A percentile compares a stretch with the other conserved stretches of the same genome.
These are phyloP conservation scores for Podaxis mareebaensis DNA, from an alignment of 768 basidiomycete species.

Conservation along the genomic window DNA sequence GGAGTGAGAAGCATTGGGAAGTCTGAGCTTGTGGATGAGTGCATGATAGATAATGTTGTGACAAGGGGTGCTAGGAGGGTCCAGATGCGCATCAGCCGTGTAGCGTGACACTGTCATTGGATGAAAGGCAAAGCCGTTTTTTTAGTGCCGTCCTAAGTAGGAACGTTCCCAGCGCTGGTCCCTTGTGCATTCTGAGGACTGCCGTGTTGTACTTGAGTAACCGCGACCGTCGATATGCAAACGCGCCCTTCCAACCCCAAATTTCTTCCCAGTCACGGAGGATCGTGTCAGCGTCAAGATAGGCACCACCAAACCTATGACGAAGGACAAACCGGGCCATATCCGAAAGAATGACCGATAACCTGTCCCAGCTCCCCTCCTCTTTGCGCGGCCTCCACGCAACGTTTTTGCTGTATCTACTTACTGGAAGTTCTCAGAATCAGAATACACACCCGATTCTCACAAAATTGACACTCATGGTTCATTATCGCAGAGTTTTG, in stretches of 20 bases:
- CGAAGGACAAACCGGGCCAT: slow-evolving; percentile 96
- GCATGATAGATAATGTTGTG: too few species aligned
- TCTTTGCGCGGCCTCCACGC: too few species aligned
- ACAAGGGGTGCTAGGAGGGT: too few species aligned
- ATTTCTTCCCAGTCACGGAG: slow-evolving; percentile 89
- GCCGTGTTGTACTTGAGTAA: slow-evolving; percentile 93
- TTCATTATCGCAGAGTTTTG: too few species aligned
- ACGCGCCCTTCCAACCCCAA: slow-evolving; percentile 93
- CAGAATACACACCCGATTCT: too few species aligned
- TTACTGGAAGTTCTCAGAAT: too few species aligned
- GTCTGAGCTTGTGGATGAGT: too few species aligned
- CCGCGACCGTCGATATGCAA: slow-evolving; percentile 94
- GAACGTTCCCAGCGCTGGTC: slow-evolving; percentile 86
- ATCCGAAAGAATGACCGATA: slow-evolving; percentile 62
- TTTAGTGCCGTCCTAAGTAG: slow-evolving; percentile 90
- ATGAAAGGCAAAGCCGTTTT: slow-evolving; percentile 92
- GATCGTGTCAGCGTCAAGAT: slow-evolving; percentile 92
- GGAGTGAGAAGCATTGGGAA: too few species aligned
- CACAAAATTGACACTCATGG: too few species aligned
- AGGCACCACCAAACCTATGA: slow-evolving; percentile 91
- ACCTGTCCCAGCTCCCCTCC: slow-evolving; percentile 48
- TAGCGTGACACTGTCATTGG: slow-evolving; percentile 90
- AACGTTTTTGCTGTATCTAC: too few species aligned
- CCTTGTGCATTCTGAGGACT: slow-evolving; percentile 84
- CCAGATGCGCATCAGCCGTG: slow-evolving; percentile 78